Base-by-base conservation (phyloP, 371 early-diverging fungal genomes). In the Catenaria anguillulae region DNA sequence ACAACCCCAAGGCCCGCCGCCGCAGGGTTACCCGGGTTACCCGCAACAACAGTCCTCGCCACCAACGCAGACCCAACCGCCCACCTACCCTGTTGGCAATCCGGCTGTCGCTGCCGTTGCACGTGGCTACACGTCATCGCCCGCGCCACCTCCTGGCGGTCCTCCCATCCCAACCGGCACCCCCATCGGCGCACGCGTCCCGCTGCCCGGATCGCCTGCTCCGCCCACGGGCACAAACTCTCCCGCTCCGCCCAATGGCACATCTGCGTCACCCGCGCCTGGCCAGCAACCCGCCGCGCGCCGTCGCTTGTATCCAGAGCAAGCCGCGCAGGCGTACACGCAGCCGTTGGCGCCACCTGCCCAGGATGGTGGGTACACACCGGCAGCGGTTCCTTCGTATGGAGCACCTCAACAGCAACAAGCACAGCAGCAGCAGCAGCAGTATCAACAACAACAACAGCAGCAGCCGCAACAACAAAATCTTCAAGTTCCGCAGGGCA, bases 221-320 rank as follows among this genome's bases (percentile, higher is more conserved):
- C 45, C 45, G 8, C 45, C 45, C 4, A 12, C 45, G 10, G 45
- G 10, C 45, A 23, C 45, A 4, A 3, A 3, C 19, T 17, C 45
- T 17, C 10, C 45, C 3, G 45, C 45, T 12, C 45, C 45, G 45
- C 21, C 8, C 21, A 21, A 2, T 2, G 45, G 45, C 21, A 8
- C 17, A 23, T 17, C 45, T 3, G 45, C 45, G 4, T 4, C 45
- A 3, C 45, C 45, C 2, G 19, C 4, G 8, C 45, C 45, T 4
- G 10, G 45, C 19, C 45, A 21, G 45, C 45, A 43, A 23, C 45
- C 45, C 2, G 45, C 19, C 21, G 45, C 19, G 19, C 68, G 72
- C 15, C 70, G 73, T 17, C 67, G 73, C 17, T 45, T 66, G 2
- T 73, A 73, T 37, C 73, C 73, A 0, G 72, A 71, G 21, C 70